These are phyloP conservation scores for Leccinum incarnatum DNA, from an alignment of 768 basidiomycete genomes.

Conservation along the genomic window DNA sequence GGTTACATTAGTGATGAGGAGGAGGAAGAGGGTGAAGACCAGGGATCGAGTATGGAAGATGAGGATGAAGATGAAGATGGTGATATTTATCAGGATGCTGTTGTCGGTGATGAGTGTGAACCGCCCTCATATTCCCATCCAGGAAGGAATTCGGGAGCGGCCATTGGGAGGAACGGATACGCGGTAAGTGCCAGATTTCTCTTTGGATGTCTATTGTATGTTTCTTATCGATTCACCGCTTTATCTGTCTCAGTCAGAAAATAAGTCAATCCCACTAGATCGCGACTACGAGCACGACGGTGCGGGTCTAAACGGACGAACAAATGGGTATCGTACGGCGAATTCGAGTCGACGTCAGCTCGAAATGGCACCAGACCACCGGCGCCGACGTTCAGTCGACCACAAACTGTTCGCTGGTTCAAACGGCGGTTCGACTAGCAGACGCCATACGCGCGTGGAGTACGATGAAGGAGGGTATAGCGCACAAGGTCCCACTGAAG, in stretches of 20 bases:
- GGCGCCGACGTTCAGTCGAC: slow-evolving; percentile 31
- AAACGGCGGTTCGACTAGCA: slow-evolving; percentile 12
- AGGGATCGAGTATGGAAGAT: slow-evolving; percentile 50
- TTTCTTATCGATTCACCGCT: slow-evolving; percentile 2
- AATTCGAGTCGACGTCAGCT: slow-evolving; percentile 52
- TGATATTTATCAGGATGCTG: slow-evolving; percentile 41
- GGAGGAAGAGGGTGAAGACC: slow-evolving; percentile 54
- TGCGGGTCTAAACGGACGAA: neutral
- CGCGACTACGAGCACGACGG: neutral
- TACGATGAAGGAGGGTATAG: slow-evolving; percentile 7
- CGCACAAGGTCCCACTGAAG: slow-evolving; percentile 2
- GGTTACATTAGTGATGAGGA: slow-evolving; percentile 89
- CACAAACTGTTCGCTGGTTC: neutral
- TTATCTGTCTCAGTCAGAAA: slow-evolving; percentile 41
- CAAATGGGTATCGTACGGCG: slow-evolving; percentile 36
- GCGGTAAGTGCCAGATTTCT: slow-evolving; percentile 43
- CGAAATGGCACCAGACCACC: slow-evolving; percentile 72
- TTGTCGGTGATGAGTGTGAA: slow-evolving; percentile 40
- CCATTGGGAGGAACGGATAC: slow-evolving; percentile 55
- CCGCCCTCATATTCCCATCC: slow-evolving; percentile 64
- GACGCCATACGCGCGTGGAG: slow-evolving; percentile 6
- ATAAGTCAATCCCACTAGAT: slow-evolving; percentile 33
- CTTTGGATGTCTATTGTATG: neutral
- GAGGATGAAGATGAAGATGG: slow-evolving; percentile 51
- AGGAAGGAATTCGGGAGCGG: slow-evolving; percentile 39